phyloP scores from a whole-genome alignment of 352 stramenopile genomes.

The Pythium coloratum region DNA sequence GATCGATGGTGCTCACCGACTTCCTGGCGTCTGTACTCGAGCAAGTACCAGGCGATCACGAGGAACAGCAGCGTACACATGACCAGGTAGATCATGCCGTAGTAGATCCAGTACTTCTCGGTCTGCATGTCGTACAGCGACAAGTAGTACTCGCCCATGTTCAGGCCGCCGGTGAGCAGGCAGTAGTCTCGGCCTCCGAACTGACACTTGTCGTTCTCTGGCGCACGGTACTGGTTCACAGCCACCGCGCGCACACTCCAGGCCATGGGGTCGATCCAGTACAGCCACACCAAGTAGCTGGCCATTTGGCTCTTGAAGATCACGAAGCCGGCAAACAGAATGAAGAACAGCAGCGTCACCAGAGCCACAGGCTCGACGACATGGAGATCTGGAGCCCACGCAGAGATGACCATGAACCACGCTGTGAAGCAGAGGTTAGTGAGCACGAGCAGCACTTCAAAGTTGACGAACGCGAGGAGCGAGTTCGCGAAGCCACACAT shows the following conservation, averaged over 20 bases:
- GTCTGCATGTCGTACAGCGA: slow-evolving; percentile 25
- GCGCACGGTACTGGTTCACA: slow-evolving; percentile 38
- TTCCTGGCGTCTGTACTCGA: slow-evolving; percentile 34
- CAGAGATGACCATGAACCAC: slow-evolving; percentile 37
- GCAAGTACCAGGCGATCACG: slow-evolving; percentile 22
- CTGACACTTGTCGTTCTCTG: slow-evolving; percentile 24
- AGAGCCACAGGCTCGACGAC: slow-evolving; percentile 29
- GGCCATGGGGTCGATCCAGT: slow-evolving; percentile 46
- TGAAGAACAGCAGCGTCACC: slow-evolving; percentile 29
- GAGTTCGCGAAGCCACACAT: slow-evolving; percentile 49
- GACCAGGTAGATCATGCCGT: slow-evolving; percentile 23
- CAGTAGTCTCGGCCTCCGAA: slow-evolving; percentile 23
- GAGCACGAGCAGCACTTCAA: slow-evolving; percentile 55
- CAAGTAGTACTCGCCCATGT: slow-evolving; percentile 29
- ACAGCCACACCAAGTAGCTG: slow-evolving; percentile 40
- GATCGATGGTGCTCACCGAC: slow-evolving; percentile 8
- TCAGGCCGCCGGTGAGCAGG: slow-evolving; percentile 5
- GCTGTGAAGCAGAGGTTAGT: slow-evolving; percentile 36
- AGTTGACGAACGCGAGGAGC: slow-evolving; percentile 34
- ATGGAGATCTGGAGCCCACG: slow-evolving; percentile 22
- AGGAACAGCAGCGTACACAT: slow-evolving; percentile 29
- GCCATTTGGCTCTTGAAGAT: slow-evolving; percentile 38
- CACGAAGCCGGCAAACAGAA: slow-evolving; percentile 43
- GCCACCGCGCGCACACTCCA: slow-evolving; percentile 31
- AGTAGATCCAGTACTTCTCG: slow-evolving; percentile 26